Base-by-base conservation (phyloP, 371 early-diverging fungal species). In the Lichtheimia corymbifera region DNA sequence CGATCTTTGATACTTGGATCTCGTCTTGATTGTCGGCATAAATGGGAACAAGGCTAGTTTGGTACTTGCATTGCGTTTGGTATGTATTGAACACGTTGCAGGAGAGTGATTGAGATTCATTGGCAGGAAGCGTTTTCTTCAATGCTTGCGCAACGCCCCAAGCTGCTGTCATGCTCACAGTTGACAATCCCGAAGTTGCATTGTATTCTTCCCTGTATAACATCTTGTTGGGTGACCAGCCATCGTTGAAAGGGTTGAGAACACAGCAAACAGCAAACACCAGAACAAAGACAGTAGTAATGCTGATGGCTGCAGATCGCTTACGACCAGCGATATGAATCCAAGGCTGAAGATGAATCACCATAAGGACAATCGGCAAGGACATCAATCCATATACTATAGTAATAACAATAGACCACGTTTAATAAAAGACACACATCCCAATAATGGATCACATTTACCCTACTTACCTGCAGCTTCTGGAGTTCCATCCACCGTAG, bases 401-500 rank as follows among this genome's bases (percentile, higher is more conserved):
- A 28, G 4, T 28, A n/a, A n/a, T n/a, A n/a, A n/a, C n/a, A 5
- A 28, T 35, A 35, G 35, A 35, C 9, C 35, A 13, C 12, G 55
- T 15, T 66, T 44, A 60, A 61, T n/a, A 66, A 63, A 15, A 42
- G n/a, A 45, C 68, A 73, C 4, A 52, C 47, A 11, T 64, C 52
- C 25, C 50, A 42, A 43, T 65, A 55, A 45, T 61, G 61, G 20
- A 67, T 27, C 47, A 66, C 62, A 12, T 62, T 55, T 64, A 9
- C 63, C 66, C 28, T 35, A 54, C 66, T 58, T 74, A 80, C 83
- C 76, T 27, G 79, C 78, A 61, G 79, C 65, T 54, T 84, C 79
- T 9, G 86, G 83, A 0, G 86, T 82, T 20, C 86, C 86, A 55
- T 86, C 86, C 9, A 76, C 83, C 11, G 82, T 77, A 4, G 82